Conservation (phyloP, 73 alveolate species). For the Durusdinium trenchii region DNA sequence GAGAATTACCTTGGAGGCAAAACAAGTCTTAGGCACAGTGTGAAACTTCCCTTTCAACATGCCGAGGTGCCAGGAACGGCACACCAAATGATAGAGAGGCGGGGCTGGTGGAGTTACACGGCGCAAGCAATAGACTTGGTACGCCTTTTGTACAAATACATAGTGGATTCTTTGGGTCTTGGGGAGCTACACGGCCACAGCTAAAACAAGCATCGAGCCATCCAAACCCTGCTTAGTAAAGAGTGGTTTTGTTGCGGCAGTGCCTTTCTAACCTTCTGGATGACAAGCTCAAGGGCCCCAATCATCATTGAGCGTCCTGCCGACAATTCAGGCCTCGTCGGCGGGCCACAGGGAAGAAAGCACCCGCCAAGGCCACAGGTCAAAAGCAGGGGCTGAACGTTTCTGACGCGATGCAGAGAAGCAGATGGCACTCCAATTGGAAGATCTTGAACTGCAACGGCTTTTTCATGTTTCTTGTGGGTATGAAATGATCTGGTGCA, state of each 20-base stretch:
- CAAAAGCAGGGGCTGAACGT: too few relatives aligned
- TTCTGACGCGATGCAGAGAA: too few relatives aligned
- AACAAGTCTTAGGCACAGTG: not conserved
- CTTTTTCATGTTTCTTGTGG: too few relatives aligned
- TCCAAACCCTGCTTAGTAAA: not conserved
- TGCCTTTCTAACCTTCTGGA: not conserved
- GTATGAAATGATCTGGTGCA: too few relatives aligned
- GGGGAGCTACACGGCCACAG: not conserved
- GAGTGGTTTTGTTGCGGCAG: not conserved
- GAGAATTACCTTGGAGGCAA: not conserved
- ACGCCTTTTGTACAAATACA: too few relatives aligned
- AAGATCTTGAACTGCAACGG: too few relatives aligned
- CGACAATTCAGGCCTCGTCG: slow-evolving; percentile 68
- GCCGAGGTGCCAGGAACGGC: not conserved
- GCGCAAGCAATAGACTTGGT: too few relatives aligned
- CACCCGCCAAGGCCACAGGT: slow-evolving; percentile 25
- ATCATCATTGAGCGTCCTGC: not conserved
- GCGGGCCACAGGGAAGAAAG: slow-evolving; percentile 84
- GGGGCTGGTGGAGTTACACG: not conserved
- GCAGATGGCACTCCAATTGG: too few relatives aligned
- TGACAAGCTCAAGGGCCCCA: not conserved
- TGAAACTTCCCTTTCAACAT: not conserved
- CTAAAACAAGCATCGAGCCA: not conserved
- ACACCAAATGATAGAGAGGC: not conserved
- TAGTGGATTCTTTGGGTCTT: too few relatives aligned